phyloP scores from a whole-genome alignment of 176 grass and related monocot genomes.

The Coix lacrymajobi region DNA sequence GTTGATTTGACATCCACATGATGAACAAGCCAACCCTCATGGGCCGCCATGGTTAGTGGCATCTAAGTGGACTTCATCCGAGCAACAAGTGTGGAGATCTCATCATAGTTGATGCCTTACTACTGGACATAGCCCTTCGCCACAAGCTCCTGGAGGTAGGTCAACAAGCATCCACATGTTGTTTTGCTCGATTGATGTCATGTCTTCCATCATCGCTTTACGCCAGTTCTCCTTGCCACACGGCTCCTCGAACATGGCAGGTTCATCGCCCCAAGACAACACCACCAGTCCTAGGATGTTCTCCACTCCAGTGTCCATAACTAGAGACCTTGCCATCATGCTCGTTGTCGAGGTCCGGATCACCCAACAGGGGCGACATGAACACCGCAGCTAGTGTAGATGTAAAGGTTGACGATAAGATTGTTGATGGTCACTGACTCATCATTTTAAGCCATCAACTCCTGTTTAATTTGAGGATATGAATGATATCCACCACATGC shows the following conservation, averaged over 20 bases:
- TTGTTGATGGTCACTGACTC: no score
- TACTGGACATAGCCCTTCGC: background rate
- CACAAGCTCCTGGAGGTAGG: background rate
- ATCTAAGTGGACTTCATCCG: background rate
- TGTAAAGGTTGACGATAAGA: no score
- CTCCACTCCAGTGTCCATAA: no score
- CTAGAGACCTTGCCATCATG: no score
- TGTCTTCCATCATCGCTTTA: background rate
- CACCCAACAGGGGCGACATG: no score
- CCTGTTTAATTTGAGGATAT: no score
- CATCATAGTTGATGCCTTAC: background rate
- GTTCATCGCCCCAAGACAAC: background rate
- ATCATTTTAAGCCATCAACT: no score
- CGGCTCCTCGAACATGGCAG: background rate
- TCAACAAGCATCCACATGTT: background rate
- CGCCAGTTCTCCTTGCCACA: background rate
- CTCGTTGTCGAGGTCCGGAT: no score
- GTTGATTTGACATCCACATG: background rate
- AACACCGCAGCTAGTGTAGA: no score
- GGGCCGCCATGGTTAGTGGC: background rate
- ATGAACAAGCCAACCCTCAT: background rate
- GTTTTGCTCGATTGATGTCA: background rate
- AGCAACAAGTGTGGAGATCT: background rate
- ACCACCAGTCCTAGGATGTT: no score
- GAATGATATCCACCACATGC: no score